Percentiles rank a stretch among this genome's conserved stretches.
These are phyloP conservation scores for Tetragonia tetragonoides DNA, from an alignment of 148 eudicot species.

Conservation along the genomic window DNA sequence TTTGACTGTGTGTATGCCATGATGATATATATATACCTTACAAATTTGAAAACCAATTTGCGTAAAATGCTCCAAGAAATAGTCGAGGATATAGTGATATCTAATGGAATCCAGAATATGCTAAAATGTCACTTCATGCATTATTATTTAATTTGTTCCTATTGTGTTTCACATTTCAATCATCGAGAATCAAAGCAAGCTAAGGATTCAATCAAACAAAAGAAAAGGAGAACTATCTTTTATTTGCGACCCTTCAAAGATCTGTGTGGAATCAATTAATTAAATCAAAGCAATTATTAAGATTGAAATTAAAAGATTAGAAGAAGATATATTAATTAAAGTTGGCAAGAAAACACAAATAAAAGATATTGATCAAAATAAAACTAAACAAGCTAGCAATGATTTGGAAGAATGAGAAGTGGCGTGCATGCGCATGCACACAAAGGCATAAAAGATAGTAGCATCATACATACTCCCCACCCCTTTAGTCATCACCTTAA, in stretches of 20 bases:
- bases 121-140: background rate
- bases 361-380: background rate
- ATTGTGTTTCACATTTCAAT: background rate
- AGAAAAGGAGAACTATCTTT: background rate
- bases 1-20: too few species aligned
- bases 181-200: background rate
- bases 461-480: too few species aligned
- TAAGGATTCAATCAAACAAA: background rate
- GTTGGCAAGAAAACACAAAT: conserved; percentile 15
- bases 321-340: background rate
- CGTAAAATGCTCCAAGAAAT: too few species aligned
- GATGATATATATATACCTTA: too few species aligned
- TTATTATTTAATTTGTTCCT: background rate
- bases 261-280: too few species aligned
- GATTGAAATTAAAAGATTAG: background rate
- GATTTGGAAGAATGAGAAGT: conserved; percentile 16
- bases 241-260: too few species aligned
- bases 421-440: conserved; percentile 33
- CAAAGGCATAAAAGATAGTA: conserved; percentile 12
- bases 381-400: conserved; percentile 9
- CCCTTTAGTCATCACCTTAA: background rate
- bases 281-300: background rate
- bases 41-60: too few species aligned
- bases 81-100: background rate
- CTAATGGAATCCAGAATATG: background rate